Conservation (phyloP, 805 yeast genomes). For the Wickerhamiella cacticola region DNA sequence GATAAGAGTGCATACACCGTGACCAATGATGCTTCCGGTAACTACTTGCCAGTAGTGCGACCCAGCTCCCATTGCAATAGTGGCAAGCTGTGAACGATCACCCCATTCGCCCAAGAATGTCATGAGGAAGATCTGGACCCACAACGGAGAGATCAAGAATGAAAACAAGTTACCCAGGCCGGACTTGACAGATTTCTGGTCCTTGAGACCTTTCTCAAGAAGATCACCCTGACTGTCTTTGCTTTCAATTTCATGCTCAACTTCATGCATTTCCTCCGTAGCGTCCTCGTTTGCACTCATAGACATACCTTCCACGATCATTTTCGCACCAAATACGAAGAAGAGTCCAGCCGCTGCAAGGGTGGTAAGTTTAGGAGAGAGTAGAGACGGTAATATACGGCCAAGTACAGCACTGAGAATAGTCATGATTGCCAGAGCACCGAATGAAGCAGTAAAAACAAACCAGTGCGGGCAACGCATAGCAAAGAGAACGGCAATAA, state of each 20-base stretch:
- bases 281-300: conserved; percentile 63
- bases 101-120: conserved; percentile 98
- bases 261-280: conserved; percentile 90
- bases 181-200: conserved; percentile 27
- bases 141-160: conserved; percentile 67
- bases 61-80: conserved; percentile 98
- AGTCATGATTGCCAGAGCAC: conserved; percentile 83
- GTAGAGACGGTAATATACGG: conserved; percentile 72
- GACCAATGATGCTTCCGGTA: conserved; percentile 82
- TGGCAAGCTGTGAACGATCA: conserved; percentile 94
- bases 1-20: conserved; percentile 69
- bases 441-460: conserved; percentile 81
- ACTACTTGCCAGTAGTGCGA: conserved; percentile 83
- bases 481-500: conserved; percentile 95
- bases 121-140: conserved; percentile 93
- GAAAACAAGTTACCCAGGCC: conserved; percentile 46
- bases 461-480: conserved; percentile 77
- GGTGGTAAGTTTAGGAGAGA: conserved; percentile 71
- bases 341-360: conserved; percentile 71
- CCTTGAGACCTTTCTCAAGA: conserved; percentile 26
- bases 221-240: conserved; percentile 36
- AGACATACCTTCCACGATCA: conserved; percentile 66
- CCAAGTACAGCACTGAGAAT: conserved; percentile 83
- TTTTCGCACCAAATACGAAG: conserved; percentile 23
- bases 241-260: conserved; percentile 79